Evolutionary conservation across 805 yeast species (phyloP).

Genomic region (Saccharomyces paradoxus): DNA sequence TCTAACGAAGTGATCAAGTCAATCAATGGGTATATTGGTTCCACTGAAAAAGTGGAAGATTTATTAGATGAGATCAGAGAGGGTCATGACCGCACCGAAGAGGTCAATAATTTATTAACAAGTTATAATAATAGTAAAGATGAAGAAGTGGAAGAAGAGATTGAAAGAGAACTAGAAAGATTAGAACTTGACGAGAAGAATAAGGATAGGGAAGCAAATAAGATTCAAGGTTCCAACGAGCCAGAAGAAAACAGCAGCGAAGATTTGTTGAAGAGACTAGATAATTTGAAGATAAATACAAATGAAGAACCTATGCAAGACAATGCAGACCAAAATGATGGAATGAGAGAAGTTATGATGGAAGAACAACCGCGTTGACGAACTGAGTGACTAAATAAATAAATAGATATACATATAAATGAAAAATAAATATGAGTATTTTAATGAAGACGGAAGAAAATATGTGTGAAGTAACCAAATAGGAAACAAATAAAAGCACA

Average conservation of each 20-base stretch:
- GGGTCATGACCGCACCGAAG: slow-evolving; percentile 32
- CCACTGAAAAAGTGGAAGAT: slow-evolving; percentile 36
- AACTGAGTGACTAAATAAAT: neutral
- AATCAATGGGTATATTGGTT: slow-evolving; percentile 37
- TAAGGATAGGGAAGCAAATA: slow-evolving; percentile 14
- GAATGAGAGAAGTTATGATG: neutral
- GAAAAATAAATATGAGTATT: neutral
- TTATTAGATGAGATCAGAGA: slow-evolving; percentile 36
- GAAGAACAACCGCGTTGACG: slow-evolving; percentile 2
- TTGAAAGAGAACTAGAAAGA: slow-evolving; percentile 35
- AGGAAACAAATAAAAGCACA: neutral
- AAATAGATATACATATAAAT: no score
- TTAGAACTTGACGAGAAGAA: slow-evolving; percentile 16
- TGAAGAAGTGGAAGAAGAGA: slow-evolving; percentile 27
- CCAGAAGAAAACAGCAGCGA: slow-evolving; percentile 6
- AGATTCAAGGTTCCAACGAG: slow-evolving; percentile 5
- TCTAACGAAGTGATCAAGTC: slow-evolving; percentile 31
- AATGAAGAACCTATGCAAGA: neutral
- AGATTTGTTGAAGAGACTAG: slow-evolving; percentile 18
- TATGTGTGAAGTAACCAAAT: neutral
- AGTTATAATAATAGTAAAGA: slow-evolving; percentile 13
- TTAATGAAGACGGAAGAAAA: neutral
- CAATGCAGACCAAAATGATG: neutral
- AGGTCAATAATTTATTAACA: slow-evolving; percentile 28
- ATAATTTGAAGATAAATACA: slow-evolving; percentile 11